Conservation (phyloP, 805 yeast species). For the Yarrowia sp. region DNA sequence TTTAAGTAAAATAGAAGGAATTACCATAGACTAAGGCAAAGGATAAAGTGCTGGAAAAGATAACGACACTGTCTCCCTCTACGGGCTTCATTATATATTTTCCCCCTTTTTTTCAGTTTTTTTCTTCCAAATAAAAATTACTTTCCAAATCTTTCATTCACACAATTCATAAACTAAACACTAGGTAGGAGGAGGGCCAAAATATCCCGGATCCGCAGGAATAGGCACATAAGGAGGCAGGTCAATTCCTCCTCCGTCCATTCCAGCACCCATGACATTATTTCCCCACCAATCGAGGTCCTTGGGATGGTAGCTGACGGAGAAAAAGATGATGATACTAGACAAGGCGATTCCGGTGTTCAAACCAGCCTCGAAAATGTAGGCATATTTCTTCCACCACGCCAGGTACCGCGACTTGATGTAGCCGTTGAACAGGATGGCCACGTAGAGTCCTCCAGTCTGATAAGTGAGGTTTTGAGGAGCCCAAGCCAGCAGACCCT, state of each 20-base stretch:
- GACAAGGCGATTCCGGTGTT: not conserved
- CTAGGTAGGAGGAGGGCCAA: not conserved
- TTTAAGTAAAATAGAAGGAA: too few relatives aligned
- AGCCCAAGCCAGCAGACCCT: not conserved
- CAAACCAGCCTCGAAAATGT: not conserved
- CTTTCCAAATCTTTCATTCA: too few relatives aligned
- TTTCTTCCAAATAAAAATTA: too few relatives aligned
- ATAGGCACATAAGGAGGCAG: not conserved
- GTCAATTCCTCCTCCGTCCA: not conserved
- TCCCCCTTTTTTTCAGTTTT: too few relatives aligned
- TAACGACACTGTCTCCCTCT: too few relatives aligned
- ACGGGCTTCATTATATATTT: too few relatives aligned
- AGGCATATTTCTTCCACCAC: not conserved
- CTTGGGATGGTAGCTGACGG: not conserved
- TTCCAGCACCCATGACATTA: not conserved
- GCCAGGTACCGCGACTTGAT: not conserved
- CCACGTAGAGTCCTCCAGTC: not conserved
- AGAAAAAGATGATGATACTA: not conserved
- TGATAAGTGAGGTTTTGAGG: not conserved
- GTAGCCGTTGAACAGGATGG: not conserved
- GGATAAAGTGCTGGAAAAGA: too few relatives aligned
- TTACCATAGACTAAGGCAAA: too few relatives aligned
- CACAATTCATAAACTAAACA: too few relatives aligned
- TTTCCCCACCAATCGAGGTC: not conserved
- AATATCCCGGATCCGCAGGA: not conserved